These are phyloP conservation scores for Trichoderma sp. DNA, from an alignment of 2,329 filamentous ascomycete genomes.

Conservation along the genomic window DNA sequence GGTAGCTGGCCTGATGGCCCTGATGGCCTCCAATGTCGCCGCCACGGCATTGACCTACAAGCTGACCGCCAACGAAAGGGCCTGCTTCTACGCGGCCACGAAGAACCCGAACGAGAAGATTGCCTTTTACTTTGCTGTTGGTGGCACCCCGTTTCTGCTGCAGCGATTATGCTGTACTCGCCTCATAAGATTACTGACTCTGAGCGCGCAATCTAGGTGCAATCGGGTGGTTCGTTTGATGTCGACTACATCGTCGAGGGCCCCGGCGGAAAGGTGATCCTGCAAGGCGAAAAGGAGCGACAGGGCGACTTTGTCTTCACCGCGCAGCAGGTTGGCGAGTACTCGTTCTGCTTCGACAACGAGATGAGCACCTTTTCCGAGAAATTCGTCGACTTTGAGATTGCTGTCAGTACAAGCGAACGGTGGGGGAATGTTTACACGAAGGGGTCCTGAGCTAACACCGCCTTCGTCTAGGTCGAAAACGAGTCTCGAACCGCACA, in stretches of 20 bases:
- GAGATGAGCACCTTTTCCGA: conserved; percentile 97
- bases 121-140: conserved; percentile 97
- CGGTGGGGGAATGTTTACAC: background rate
- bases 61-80: conserved; percentile 85
- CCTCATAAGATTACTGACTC: background rate
- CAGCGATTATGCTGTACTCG: background rate
- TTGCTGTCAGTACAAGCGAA: conserved; percentile 58
- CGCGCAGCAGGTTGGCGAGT: conserved; percentile 82
- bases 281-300: conserved; percentile 86
- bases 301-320: conserved; percentile 99
- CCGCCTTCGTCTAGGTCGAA: conserved; percentile 66
- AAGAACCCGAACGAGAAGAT: conserved; percentile 82
- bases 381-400: conserved; percentile 98
- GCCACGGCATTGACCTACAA: conserved; percentile 95
- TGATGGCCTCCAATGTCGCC: conserved; percentile 68
- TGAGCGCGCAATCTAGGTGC: conserved; percentile 62
- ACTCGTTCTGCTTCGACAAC: conserved; percentile 98
- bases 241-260: conserved; percentile 88
- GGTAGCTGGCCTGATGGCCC: conserved; percentile 70
- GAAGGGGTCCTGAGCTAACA: conserved; percentile 7
- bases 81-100: conserved; percentile 88
- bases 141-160: conserved; percentile 38
- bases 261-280: conserved; percentile 76
- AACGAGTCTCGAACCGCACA: conserved; percentile 76
- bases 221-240: conserved; percentile 98